Percentiles rank a stretch among this genome's conserved stretches.
These are phyloP conservation scores for Erigeron canadensis DNA, from an alignment of 129 eudicot genomes.

Conservation along the genomic window DNA sequence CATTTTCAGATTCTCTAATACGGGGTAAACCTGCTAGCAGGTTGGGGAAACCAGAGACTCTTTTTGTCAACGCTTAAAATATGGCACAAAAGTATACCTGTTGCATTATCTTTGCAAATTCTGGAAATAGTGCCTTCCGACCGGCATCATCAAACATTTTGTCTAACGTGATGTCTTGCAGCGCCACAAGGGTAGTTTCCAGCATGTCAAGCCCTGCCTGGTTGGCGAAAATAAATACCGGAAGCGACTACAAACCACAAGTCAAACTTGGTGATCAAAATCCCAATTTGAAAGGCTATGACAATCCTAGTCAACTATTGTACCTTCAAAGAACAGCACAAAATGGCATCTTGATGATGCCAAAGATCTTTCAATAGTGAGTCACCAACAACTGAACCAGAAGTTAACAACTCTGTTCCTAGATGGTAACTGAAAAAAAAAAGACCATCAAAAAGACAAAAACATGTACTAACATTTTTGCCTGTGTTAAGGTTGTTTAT, in stretches of 20 bases:
- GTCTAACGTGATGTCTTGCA: constrained; percentile 86
- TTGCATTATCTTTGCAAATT: constrained; percentile 91
- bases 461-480: not conserved
- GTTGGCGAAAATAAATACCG: constrained; percentile 88
- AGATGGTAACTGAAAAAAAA: constrained; percentile 60
- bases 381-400: constrained; percentile 56
- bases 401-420: constrained; percentile 67
- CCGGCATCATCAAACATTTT: constrained; percentile 92
- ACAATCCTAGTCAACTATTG: not conserved
- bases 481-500: not conserved
- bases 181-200: constrained; percentile 86
- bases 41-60: no score
- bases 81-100: constrained; percentile 48
- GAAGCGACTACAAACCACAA: constrained; percentile 57
- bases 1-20: constrained; percentile 10
- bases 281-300: no score
- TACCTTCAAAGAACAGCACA: constrained; percentile 97
- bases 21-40: no score
- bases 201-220: constrained; percentile 97
- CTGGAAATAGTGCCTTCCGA: constrained; percentile 65
- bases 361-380: constrained; percentile 78
- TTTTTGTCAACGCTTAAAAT: no score
- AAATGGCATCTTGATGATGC: constrained; percentile 94
- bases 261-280: not conserved
- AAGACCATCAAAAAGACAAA: not conserved